A percentile compares a stretch with the other conserved stretches of the same genome.
These are phyloP conservation scores for Fusarium xylarioides DNA, from an alignment of 2,329 filamentous ascomycete genomes.

Conservation along the genomic window DNA sequence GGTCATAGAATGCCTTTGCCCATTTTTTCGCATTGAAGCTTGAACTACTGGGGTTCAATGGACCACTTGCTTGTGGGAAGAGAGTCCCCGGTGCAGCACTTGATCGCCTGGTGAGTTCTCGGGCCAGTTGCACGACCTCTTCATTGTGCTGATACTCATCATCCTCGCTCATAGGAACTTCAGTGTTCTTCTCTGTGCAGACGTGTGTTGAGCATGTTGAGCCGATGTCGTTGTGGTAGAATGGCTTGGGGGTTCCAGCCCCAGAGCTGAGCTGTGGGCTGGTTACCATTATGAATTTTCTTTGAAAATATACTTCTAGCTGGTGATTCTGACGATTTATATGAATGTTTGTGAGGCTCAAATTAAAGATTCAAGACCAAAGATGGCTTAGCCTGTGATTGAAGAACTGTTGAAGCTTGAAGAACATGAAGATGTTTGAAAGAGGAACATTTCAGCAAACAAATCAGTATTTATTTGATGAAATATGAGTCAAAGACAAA, in stretches of 20 bases:
- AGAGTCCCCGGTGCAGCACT: constrained; percentile 39
- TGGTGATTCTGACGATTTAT: neutral
- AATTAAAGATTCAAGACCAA: no score
- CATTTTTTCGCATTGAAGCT: constrained; percentile 55
- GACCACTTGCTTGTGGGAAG: constrained; percentile 40
- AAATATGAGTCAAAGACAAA: constrained; percentile 6
- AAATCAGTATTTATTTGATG: neutral
- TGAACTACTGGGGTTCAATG: constrained; percentile 52
- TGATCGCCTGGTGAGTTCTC: constrained; percentile 41
- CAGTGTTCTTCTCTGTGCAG: constrained; percentile 28
- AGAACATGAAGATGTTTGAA: neutral
- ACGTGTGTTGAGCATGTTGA: constrained; percentile 30
- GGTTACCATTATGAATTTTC: constrained; percentile 5
- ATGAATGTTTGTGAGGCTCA: neutral
- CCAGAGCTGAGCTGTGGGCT: constrained; percentile 9
- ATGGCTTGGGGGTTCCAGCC: neutral
- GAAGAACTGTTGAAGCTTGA: neutral
- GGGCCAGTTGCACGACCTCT: constrained; percentile 43
- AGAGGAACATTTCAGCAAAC: neutral
- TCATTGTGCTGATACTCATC: constrained; percentile 15
- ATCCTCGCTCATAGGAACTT: neutral
- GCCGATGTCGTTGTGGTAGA: constrained; percentile 5
- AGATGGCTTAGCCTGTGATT: neutral
- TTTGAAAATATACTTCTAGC: neutral
- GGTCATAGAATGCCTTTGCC: constrained; percentile 51